Evolutionary conservation across 805 yeast genomes (phyloP), one percentile per base, ranked within the genome.

Genomic region (Metschnikowia arizonensis): DNA sequence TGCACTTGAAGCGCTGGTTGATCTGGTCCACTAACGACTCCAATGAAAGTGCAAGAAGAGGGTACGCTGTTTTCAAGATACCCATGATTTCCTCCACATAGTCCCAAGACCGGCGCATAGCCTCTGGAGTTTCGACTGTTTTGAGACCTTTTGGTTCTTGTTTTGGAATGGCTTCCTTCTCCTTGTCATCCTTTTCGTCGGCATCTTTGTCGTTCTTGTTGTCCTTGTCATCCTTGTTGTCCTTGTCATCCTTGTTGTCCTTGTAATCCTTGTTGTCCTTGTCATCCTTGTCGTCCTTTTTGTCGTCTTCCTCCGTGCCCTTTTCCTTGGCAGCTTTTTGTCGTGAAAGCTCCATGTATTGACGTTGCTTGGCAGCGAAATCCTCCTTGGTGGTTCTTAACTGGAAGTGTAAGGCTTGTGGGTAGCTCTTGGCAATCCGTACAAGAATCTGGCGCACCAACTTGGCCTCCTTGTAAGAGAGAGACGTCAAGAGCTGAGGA

Each of bases 11-110:
- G 45, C 97, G 74, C 61, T 89, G 96, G 58, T 83, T 84, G 45
- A 93, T 88, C 69, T 95, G 99, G 58, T 95, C 98, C 24, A 93
- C 97, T 44, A 95, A 69, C 0, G 98, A 88, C 64, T 93, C 99
- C 52, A 95, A 74, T 0, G 97, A 88, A 36, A 93, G 76, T 0
- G 99, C 96, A 50, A 93, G 69, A 43, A 93, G 69, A 2, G 99
- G 99, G 63, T 90, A 93, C 0, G 98, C 97, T 0, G 99, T 95
- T 62, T 93, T 93, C 62, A 95, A 71, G 45, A 93, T 90, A 18
- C 95, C 93, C 86, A 89, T 88, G 46, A 93, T 85, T 58, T 91
- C 98, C 44, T 79, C 83, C 21, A 90, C 90, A 58, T 91, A 83
- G 56, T 88, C 96, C 95, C 96, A 88, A 9, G 98, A 95, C 64